Evolutionary conservation across 1,139 yeast genomes (phyloP), one percentile per base, ranked within the genome.

Genomic region (Geotrichum cucujoidarum): DNA sequence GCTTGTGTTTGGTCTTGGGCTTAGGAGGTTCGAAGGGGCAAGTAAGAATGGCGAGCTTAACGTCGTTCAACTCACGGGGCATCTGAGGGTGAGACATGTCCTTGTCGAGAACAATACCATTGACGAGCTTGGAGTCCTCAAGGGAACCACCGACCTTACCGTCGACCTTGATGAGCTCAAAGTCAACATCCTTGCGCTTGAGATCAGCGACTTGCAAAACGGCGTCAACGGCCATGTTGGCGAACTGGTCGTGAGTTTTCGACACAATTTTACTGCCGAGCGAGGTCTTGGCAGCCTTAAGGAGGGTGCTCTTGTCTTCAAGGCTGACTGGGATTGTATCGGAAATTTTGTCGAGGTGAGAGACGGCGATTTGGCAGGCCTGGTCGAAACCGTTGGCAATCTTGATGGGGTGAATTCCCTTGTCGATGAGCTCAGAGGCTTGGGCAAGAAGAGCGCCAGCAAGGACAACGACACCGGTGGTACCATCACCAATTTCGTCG

Each of bases 21-120:
- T 92, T 92, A 60, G 99, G 99, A 38, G 99, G 99, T 73, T 92
- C 99, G 65, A 92, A 92, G 60, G 99, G 97, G 72, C 97, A 90
- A 1, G 99, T 92, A 65, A 92, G 76, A 57, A 92, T 90, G 45
- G 98, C 98, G 56, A 94, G 76, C 66, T 84, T 87, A 56, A 90
- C 95, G 67, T 90, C 85, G 52, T 77, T 74, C 40, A 92, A 77
- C 47, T 69, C 69, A 63, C 86, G 87, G 42, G 95, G 92, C 98
- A 94, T 94, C 69, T 94, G 98, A 6, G 97, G 97, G 68, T 94
- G 98, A 4, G 97, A 88, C 70, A 90, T 90, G 62, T 92, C 98
- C 71, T 92, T 94, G 67, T 92, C 98, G 52, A 92, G 75, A 51
- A 94, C 78, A 32, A 94, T 97, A 63, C 98, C 98, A 60, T 79